Base-by-base conservation (phyloP, 352 stramenopile species). In the Pythium monospermum region DNA sequence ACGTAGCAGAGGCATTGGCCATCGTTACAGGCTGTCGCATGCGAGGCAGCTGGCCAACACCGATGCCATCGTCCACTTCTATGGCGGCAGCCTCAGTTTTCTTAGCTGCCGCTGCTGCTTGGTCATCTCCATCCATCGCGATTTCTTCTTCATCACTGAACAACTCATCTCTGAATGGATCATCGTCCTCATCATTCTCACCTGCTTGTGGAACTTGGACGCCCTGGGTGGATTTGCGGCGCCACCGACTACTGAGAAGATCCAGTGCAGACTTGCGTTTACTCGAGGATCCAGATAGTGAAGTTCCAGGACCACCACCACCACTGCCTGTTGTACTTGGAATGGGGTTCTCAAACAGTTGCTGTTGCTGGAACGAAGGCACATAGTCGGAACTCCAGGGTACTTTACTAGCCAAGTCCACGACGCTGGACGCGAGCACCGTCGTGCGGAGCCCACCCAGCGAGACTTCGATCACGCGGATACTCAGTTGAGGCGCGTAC, bases 311-410 rank as follows among this genome's bases (percentile, higher is more conserved):
- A 6, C 26, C 43, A 18, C 35, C n/a, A 15, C 37, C 8, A 10
- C 15, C 19, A 42, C 36, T 42, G 36, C 36, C n/a, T 18, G 22
- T 36, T 10, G 10, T 18, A 0, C 4, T 28, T 1, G 35, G 26
- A n/a, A 53, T 63, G 7, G 76, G 74, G 32, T 74, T 83, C 25
- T 71, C 53, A 37, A 91, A 91, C 5, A 52, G 53, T 21, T 62
- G 50, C 35, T 71, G 57, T 18, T 65, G 49, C 1, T 42, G 21
- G 21, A 31, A 26, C 31, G 48, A 45, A 23, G 53, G 71, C 15
- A 69, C 63, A 48, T 80, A 89, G 2, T 74, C 71, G 0, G 62
- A 31, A 46, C 74, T 89, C 81, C 81, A 91, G 1, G 81, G 81
- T 26, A 91, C 38, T 53, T 91, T 91, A 5, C 32, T 64, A 8